Evolutionary conservation across 2,329 filamentous ascomycete species (phyloP), one percentile per base, ranked within the genome.

Genomic region (Acrocalymma vagum): DNA sequence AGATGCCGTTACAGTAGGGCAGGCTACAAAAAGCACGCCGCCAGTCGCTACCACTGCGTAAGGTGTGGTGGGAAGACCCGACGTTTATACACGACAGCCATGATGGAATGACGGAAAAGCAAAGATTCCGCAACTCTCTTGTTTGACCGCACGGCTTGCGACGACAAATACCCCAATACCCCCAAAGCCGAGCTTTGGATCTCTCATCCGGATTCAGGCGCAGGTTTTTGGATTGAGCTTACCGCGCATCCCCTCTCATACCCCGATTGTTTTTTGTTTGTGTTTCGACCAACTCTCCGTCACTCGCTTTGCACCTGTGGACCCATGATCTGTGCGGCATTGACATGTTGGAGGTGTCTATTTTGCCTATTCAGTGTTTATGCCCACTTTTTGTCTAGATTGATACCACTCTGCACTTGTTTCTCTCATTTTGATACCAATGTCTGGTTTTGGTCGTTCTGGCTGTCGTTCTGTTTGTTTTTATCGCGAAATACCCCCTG

Each of bases 101-200:
- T 60, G 67, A 71, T 55, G 68, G 63, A 67, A 71, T 69, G 67
- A 70, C 67, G 67, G 68, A 70, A 71, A 70, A 69, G 65, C 66
- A 66, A 65, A 67, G 52, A 61, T 55, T 63, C 48, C 63, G 58
- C 58, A 62, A 47, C 53, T 65, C 65, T 51, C 60, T 70, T 63
- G 59, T 70, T 67, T 70, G 60, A 69, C 60, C 63, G 58, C 53
- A 65, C 60, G 62, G 57, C 57, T n/a, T n/a, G n/a, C n/a, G n/a
- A n/a, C n/a, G n/a, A n/a, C 58, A 52, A 51, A 46, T 56, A 56
- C 55, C 49, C 58, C 54, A 59, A 60, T 63, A 62, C 62, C 63
- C 63, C 58, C 56, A 56, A 50, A 49, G 51, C 53, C 47, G 47
- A 48, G 38, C 45, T 40, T 58, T 59, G 53, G 48, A 58, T 59